phyloP scores from a whole-genome alignment of 2,329 filamentous ascomycete genomes.

The Fusarium buxicola region DNA sequence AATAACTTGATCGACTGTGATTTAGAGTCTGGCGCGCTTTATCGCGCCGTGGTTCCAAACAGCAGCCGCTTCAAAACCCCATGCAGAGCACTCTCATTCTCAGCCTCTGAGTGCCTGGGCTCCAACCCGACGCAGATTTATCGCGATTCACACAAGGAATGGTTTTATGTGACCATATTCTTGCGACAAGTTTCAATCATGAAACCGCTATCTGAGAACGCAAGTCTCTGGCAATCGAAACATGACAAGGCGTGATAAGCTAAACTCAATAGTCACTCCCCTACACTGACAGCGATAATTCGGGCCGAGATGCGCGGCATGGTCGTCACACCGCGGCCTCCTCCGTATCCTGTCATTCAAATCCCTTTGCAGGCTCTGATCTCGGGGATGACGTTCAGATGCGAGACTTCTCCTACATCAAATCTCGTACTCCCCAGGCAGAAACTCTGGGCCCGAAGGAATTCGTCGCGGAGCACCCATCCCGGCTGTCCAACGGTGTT shows the following conservation, averaged over 20 bases:
- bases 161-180: neutral
- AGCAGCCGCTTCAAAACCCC: neutral
- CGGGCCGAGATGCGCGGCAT: constrained; percentile 34
- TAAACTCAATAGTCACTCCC: constrained; percentile 32
- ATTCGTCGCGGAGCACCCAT: constrained; percentile 34
- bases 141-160: neutral
- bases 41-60: constrained; percentile 1
- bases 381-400: constrained; percentile 19
- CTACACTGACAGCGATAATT: constrained; percentile 35
- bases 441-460: constrained; percentile 16
- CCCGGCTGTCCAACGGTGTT: constrained; percentile 1
- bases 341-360: constrained; percentile 26
- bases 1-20: neutral
- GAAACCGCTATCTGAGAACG: constrained; percentile 26
- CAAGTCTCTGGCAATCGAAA: constrained; percentile 8
- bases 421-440: constrained; percentile 7
- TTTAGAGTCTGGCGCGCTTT: neutral
- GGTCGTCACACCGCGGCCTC: constrained; percentile 34
- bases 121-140: constrained; percentile 1
- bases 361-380: constrained; percentile 23
- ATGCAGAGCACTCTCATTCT: neutral
- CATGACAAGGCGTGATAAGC: neutral
- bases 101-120: neutral
- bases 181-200: constrained; percentile 16
- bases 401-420: constrained; percentile 23